Evolutionary conservation across 2,329 filamentous ascomycete species (phyloP).

Genomic region (Emmonsiellopsis sp.): DNA sequence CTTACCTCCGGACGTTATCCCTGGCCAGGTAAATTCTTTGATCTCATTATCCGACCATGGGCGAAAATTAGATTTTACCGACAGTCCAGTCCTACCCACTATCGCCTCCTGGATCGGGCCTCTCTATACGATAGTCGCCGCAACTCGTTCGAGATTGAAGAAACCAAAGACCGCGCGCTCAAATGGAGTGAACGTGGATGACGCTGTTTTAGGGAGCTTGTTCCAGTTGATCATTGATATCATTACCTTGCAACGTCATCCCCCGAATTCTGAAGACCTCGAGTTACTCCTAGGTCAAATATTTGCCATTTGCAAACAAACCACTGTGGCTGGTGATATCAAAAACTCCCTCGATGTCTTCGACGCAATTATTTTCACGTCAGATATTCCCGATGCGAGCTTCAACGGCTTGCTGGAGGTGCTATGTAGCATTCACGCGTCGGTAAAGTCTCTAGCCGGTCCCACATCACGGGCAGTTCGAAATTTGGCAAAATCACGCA

Average conservation of each 20-base stretch:
- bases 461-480: constrained; percentile 34
- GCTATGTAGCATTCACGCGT: constrained; percentile 35
- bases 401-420: constrained; percentile 31
- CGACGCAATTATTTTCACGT: constrained; percentile 32
- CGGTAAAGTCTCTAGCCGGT: constrained; percentile 33
- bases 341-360: constrained; percentile 33
- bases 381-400: constrained; percentile 29
- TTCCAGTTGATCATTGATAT: constrained; percentile 34
- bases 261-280: constrained; percentile 26
- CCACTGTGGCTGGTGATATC: constrained; percentile 31
- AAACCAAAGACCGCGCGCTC: constrained; percentile 24
- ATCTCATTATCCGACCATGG: constrained; percentile 34
- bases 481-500: constrained; percentile 30
- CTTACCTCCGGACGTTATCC: constrained; percentile 27
- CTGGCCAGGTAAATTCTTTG: constrained; percentile 29
- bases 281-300: constrained; percentile 27
- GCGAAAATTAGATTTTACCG: constrained; percentile 32
- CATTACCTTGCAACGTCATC: constrained; percentile 32
- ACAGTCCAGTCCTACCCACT: constrained; percentile 28
- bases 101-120: constrained; percentile 30
- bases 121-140: constrained; percentile 28
- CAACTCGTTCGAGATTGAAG: constrained; percentile 27
- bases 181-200: constrained; percentile 24
- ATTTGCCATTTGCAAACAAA: constrained; percentile 31
- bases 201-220: constrained; percentile 27